Percentiles rank a stretch among this genome's conserved stretches.
Conservation (phyloP, 495 filamentous ascomycete species). For the Neurospora hispaniola region DNA sequence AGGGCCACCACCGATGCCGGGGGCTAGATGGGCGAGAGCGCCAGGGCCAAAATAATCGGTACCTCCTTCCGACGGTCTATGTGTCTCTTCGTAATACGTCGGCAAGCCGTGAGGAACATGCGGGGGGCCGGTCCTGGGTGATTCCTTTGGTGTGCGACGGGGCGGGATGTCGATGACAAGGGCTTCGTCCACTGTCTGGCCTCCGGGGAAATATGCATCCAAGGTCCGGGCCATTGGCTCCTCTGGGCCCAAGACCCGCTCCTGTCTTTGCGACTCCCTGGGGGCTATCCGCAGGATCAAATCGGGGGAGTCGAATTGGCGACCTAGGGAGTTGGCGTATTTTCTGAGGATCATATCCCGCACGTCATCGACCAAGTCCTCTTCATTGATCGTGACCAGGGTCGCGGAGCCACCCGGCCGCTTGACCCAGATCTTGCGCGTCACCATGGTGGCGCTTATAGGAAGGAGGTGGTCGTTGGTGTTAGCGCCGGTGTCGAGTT, state of each 20-base stretch:
- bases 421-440: conserved; percentile 90
- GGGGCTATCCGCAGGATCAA: conserved; percentile 74
- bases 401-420: conserved; percentile 77
- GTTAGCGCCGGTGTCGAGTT: conserved; percentile 21
- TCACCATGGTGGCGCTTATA: conserved; percentile 44
- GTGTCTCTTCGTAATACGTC: conserved; percentile 49
- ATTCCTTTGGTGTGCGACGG: conserved; percentile 75
- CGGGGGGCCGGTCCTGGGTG: conserved; percentile 46
- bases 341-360: conserved; percentile 86
- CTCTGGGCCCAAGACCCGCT: conserved; percentile 71
- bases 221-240: conserved; percentile 69
- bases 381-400: conserved; percentile 70
- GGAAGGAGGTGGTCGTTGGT: conserved; percentile 25
- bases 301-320: conserved; percentile 82
- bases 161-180: conserved; percentile 78
- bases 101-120: conserved; percentile 32
- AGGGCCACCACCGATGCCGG: conserved; percentile 15
- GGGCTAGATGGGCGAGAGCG: conserved; percentile 43
- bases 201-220: conserved; percentile 79
- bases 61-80: conserved; percentile 58
- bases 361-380: conserved; percentile 90
- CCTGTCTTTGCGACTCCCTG: conserved; percentile 68
- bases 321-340: conserved; percentile 85
- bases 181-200: conserved; percentile 83
- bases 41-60: conserved; percentile 87